Base-by-base conservation (phyloP, 164 flowering plant species). In the Berberis vulgaris region DNA sequence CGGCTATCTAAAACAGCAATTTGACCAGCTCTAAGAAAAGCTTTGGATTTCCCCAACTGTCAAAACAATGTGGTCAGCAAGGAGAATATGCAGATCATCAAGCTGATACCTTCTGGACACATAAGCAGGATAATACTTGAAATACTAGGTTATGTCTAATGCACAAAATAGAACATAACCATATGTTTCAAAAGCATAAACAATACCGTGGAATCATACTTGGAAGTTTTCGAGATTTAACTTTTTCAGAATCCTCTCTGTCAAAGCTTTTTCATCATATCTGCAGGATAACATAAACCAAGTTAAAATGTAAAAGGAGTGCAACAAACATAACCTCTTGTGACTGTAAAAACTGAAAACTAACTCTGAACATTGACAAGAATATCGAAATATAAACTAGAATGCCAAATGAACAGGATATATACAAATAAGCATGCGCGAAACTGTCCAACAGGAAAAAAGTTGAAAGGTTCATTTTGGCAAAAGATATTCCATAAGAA, bases 21-120 rank as follows among this genome's bases (percentile, higher is more conserved):
- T 76, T 95, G 99, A 43, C 97, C 99, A 67, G 99, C 89, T 69
- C 99, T 80, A 45, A 95, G 95, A 61, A 91, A 91, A 64, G 88
- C 94, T 78, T 95, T 95, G 53, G 76, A 78, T 77, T 68, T 89
- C 38, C 99, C 97, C 71, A 95, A 66, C 99, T 95, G 78, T 63
- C 63, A 72, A 65, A 40, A 44, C 13, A 42, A 45, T 57, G 41
- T 26, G 13, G 10, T 26, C 46, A 43, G n/a, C 49, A n/a, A 67
- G 12, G 43, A 43, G 49, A 59, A 10, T 54, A 45, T 39, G 47
- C 9, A 64, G 7, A 38, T 12, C 43, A 68, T 8, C 40, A 9
- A 73, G 53, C 40, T 43, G 9, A 40, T 56, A 61, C 26, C 26
- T 26, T 26, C 26, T 26, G 39, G 41, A 54, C 64, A 41, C 72